Percentiles rank a stretch among this genome's conserved stretches.
These are phyloP conservation scores for Circinella minor DNA, from an alignment of 371 early-diverging fungal species.

Conservation along the genomic window DNA sequence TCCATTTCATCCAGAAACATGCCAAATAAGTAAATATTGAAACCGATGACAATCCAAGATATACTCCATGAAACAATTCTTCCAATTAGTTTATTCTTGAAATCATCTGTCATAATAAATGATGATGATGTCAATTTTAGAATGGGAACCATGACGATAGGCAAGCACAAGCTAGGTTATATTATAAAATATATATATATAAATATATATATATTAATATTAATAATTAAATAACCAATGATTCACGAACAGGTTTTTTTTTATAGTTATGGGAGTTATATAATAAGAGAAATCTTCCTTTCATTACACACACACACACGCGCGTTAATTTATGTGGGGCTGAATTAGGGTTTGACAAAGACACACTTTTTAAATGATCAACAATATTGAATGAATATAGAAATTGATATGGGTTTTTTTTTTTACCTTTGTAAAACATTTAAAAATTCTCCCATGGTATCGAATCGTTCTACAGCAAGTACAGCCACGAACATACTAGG, in stretches of 20 bases:
- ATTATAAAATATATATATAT: too few species aligned
- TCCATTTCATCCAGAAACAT: conserved; percentile 20
- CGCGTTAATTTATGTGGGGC: too few species aligned
- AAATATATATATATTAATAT: too few species aligned
- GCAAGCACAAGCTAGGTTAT: conserved; percentile 61
- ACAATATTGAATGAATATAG: not conserved
- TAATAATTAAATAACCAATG: not conserved
- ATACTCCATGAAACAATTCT: conserved; percentile 35
- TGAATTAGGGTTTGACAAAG: too few species aligned
- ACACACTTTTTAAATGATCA: too few species aligned
- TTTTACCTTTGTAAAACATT: conserved; percentile 72
- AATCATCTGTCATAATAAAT: conserved; percentile 49
- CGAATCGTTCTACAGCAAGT: conserved; percentile 63
- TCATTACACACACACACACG: too few species aligned
- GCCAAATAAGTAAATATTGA: conserved; percentile 58
- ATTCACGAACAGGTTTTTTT: too few species aligned
- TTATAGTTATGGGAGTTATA: too few species aligned
- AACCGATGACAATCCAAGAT: conserved; percentile 55
- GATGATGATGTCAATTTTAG: conserved; percentile 59
- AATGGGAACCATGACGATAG: conserved; percentile 74
- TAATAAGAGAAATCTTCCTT: too few species aligned
- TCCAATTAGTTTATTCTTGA: conserved; percentile 17
- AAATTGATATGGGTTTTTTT: not conserved
- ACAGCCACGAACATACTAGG: conserved; percentile 73
- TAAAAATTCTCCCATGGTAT: conserved; percentile 70